phyloP scores from a whole-genome alignment of 2,329 filamentous ascomycete species.

The Sarocladiaceae sp. region DNA sequence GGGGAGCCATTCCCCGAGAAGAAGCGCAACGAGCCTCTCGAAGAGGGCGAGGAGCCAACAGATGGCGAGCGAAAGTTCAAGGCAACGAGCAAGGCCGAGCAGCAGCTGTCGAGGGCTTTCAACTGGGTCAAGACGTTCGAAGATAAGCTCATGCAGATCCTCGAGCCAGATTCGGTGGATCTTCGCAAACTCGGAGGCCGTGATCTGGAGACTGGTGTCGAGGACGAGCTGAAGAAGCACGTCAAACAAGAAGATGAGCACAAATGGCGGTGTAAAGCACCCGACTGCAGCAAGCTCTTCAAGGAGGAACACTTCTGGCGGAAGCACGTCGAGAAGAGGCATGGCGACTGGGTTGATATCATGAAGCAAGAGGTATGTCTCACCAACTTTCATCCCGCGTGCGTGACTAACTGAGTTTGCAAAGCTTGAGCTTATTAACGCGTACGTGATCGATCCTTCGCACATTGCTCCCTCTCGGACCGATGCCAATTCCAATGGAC shows the following conservation, averaged over 20 bases:
- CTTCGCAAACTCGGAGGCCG: conserved; percentile 89
- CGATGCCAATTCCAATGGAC: conserved; percentile 91
- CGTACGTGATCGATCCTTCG: conserved; percentile 88
- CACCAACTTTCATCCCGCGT: neutral
- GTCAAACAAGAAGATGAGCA: conserved; percentile 98
- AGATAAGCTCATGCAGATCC: conserved; percentile 88
- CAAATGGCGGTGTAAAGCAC: conserved; percentile 94
- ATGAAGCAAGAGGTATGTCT: conserved; percentile 76
- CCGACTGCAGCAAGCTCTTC: conserved; percentile 94
- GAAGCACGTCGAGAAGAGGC: conserved; percentile 96
- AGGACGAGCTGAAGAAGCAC: conserved; percentile 80
- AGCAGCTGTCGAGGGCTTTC: conserved; percentile 89
- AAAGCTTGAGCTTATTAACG: conserved; percentile 85
- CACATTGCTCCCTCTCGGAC: conserved; percentile 92
- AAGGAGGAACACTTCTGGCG: conserved; percentile 97
- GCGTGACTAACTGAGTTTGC: conserved; percentile 12
- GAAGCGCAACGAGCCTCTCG: conserved; percentile 63
- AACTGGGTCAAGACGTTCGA: conserved; percentile 99
- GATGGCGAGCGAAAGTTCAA: conserved; percentile 64
- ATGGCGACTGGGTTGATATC: conserved; percentile 78
- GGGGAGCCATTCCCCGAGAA: conserved; percentile 82
- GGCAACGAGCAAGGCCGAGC: conserved; percentile 72
- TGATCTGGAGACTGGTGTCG: conserved; percentile 76
- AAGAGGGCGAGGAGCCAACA: conserved; percentile 56
- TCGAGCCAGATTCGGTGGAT: conserved; percentile 85